These are phyloP conservation scores for Schoenoplectus tabernaemontani DNA, from an alignment of 202 grass and related monocot genomes.

Conservation along the genomic window DNA sequence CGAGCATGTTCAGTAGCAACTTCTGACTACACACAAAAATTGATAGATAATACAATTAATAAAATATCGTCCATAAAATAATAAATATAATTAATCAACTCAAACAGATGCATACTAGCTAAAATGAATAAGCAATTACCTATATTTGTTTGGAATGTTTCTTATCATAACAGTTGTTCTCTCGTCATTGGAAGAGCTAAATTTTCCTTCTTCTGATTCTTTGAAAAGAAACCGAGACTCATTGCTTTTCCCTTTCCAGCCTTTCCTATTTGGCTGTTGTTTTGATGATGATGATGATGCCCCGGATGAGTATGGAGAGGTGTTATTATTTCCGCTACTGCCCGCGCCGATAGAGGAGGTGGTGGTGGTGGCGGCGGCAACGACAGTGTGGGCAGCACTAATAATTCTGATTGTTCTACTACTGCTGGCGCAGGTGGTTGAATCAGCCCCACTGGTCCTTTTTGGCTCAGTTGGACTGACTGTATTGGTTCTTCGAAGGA, in stretches of 20 bases:
- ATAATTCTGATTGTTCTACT: slow-evolving; percentile 40
- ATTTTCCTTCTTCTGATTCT: slow-evolving; percentile 29
- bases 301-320: slow-evolving; percentile 21
- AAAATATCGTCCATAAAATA: slow-evolving; percentile 57
- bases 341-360: background rate
- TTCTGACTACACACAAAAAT: slow-evolving; percentile 61
- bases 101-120: background rate
- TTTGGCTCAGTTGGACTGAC: slow-evolving; percentile 21
- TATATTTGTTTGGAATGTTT: slow-evolving; percentile 92
- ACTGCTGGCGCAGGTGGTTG: slow-evolving; percentile 11
- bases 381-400: background rate
- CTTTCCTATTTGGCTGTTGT: slow-evolving; percentile 26
- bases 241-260: slow-evolving; percentile 30
- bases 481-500: slow-evolving; percentile 24
- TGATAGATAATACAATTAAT: slow-evolving; percentile 13
- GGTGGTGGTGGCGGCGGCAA: background rate
- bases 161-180: slow-evolving; percentile 97
- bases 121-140: slow-evolving; percentile 19
- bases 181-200: slow-evolving; percentile 34
- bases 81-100: slow-evolving; percentile 11
- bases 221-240: slow-evolving; percentile 84
- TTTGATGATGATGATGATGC: slow-evolving; percentile 29
- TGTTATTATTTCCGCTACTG: slow-evolving; percentile 3
- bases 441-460: slow-evolving; percentile 8
- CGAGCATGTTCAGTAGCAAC: slow-evolving; percentile 81